Conservation (phyloP, 768 basidiomycete species). For the Kondoa malvinella region DNA sequence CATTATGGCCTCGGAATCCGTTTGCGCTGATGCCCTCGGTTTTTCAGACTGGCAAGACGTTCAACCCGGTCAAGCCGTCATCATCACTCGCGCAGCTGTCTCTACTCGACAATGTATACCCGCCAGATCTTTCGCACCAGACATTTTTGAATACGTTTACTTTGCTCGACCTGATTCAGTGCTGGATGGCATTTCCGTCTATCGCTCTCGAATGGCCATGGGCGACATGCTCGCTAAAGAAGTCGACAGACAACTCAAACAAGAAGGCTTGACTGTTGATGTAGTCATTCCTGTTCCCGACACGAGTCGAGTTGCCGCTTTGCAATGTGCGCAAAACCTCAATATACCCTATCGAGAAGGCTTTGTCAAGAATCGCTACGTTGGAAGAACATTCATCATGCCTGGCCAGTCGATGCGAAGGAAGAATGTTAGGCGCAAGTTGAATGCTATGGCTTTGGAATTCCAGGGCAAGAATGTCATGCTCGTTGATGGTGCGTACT, state of each 20-base stretch:
- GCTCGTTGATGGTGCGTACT: conserved; percentile 71
- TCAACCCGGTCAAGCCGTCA: conserved; percentile 82
- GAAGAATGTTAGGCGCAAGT: conserved; percentile 84
- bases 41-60: conserved; percentile 89
- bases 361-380: conserved; percentile 96
- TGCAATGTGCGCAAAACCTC: conserved; percentile 83
- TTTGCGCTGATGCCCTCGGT: conserved; percentile 83
- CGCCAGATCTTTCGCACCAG: conserved; percentile 68
- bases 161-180: conserved; percentile 96
- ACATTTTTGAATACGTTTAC: conserved; percentile 98
- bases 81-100: conserved; percentile 69
- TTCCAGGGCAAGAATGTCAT: conserved; percentile 82
- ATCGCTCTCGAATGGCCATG: conserved; percentile 98
- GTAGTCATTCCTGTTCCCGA: conserved; percentile 98
- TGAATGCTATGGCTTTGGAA: conserved; percentile 97
- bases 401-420: conserved; percentile 72
- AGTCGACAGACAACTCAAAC: conserved; percentile 54
- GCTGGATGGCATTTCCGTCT: conserved; percentile 89
- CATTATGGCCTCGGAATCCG: conserved; percentile 82
- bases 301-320: conserved; percentile 84
- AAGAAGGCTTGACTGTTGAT: conserved; percentile 57
- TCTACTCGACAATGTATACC: conserved; percentile 55
- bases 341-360: conserved; percentile 87
- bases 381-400: conserved; percentile 98
- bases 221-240: conserved; percentile 84